Base-by-base conservation (phyloP, 2,329 filamentous ascomycete genomes). In the Penicillium italicum region DNA sequence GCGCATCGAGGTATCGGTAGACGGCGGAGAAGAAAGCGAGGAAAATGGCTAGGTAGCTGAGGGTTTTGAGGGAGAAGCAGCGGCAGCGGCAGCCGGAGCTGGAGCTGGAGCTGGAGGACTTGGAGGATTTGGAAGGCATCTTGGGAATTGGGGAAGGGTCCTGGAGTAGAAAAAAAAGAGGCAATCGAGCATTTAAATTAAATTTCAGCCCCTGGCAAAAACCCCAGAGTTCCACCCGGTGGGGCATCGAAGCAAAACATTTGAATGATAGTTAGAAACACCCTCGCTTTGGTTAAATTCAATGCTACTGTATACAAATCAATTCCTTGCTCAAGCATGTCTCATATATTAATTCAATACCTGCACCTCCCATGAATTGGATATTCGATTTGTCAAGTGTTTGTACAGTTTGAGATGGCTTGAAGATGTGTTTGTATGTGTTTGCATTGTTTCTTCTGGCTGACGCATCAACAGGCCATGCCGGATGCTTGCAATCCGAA, bases 1-100 rank as follows among this genome's bases (percentile, higher is more conserved):
- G 72, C 58, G 72, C 65, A 53, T 74, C 67, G 53, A 74, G 63
- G 60, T 66, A 74, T 61, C 57, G 66, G 66, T 74, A 74, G 43
- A 73, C 53, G 43, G 70, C 70, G 36, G 70, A 65, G 53, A 74
- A 68, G 16, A 72, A 62, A 26, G 71, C 72, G 49, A 74, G 61
- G 55, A 74, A 62, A 50, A 70, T 56, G 41, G 72, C 66, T 18
- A 73, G 56, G 61, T 73, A 55, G 51, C 65, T 70, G 49, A 74
- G 59, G 33, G 51, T 62, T 50, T 67, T 67, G 58, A 71, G 57
- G 50, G 63, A 67, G 51, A 66, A 64, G 59, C 65, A 68, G 53
- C 62, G 42, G 50, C 66, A 66, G 55, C 64, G 46, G 33, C 54
- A 57, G 45, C 61, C 56, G 47, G 63, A 50, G 64, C 55, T 51